These are phyloP conservation scores for Fusarium algeriense DNA, from an alignment of 2,329 filamentous ascomycete genomes.

Conservation along the genomic window DNA sequence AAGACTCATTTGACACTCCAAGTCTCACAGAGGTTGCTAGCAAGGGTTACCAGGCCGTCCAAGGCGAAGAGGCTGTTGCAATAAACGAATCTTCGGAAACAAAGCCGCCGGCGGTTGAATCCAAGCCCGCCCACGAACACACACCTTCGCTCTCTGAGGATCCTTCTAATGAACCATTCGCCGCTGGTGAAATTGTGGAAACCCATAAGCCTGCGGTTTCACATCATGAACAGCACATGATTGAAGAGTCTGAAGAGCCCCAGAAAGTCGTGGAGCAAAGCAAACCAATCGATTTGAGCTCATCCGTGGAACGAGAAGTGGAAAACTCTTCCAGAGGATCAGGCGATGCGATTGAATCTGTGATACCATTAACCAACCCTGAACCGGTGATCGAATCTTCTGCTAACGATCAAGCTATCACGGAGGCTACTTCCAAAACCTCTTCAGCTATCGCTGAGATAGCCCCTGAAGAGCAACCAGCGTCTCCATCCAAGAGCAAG, in stretches of 20 bases:
- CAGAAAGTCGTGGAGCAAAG: neutral
- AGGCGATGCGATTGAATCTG: slow-evolving; percentile 11
- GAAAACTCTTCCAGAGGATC: neutral
- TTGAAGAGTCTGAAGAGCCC: slow-evolving; percentile 3
- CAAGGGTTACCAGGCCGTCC: neutral
- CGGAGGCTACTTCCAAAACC: slow-evolving; percentile 31
- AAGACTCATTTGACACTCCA: slow-evolving; percentile 19
- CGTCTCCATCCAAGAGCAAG: slow-evolving; percentile 38
- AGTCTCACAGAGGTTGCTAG: neutral
- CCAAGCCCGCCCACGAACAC: neutral
- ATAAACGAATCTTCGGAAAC: slow-evolving; percentile 7
- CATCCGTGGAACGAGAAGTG: neutral
- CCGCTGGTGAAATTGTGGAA: neutral
- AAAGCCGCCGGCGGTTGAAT: neutral
- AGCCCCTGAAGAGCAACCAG: slow-evolving; percentile 2
- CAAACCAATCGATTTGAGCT: neutral
- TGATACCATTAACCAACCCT: slow-evolving; percentile 8
- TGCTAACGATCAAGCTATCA: neutral
- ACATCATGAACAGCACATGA: neutral
- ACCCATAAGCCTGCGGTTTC: neutral
- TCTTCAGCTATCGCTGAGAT: slow-evolving; percentile 1
- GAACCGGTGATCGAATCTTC: neutral
- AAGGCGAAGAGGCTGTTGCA: neutral
- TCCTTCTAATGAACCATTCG: neutral
- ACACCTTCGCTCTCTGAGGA: neutral